Conservation (phyloP, 169 alveolate species). For the Babesia bovis region DNA sequence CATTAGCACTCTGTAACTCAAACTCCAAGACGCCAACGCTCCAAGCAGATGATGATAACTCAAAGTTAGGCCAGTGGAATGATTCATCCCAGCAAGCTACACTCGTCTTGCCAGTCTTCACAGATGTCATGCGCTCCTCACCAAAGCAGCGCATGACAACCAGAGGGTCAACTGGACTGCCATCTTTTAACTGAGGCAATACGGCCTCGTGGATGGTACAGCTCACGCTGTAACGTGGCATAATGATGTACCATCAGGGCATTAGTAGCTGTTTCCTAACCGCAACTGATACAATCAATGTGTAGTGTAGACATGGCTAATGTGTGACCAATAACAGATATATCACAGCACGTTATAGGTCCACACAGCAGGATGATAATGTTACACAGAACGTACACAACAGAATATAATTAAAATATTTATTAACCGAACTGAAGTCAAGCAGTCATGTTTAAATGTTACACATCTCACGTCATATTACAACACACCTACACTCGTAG, state of each 20-base stretch:
- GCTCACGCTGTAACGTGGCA: conserved; percentile 80
- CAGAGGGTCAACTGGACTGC: conserved; percentile 78
- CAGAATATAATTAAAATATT: no score
- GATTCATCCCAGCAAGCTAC: conserved; percentile 90
- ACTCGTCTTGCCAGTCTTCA: conserved; percentile 80
- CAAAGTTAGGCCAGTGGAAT: conserved; percentile 84
- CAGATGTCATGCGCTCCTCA: conserved; percentile 81
- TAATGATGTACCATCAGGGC: conserved; percentile 9
- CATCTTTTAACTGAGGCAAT: conserved; percentile 70
- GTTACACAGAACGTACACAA: no score
- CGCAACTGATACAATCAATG: background rate
- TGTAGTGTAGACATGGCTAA: conserved; percentile 5
- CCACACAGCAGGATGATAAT: no score
- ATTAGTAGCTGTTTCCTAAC: background rate
- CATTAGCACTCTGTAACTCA: conserved; percentile 88
- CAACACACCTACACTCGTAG: no score
- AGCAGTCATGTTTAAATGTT: no score
- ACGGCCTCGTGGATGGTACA: conserved; percentile 84
- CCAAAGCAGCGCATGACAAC: conserved; percentile 90
- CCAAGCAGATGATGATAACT: conserved; percentile 85
- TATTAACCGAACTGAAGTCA: no score
- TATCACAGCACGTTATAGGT: no score
- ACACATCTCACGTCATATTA: no score
- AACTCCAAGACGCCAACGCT: conserved; percentile 84
- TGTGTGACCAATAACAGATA: no score